Evolutionary conservation across 73 alveolate genomes (phyloP), one percentile per base, ranked within the genome.

Genomic region (Tetrahymena borealis): DNA sequence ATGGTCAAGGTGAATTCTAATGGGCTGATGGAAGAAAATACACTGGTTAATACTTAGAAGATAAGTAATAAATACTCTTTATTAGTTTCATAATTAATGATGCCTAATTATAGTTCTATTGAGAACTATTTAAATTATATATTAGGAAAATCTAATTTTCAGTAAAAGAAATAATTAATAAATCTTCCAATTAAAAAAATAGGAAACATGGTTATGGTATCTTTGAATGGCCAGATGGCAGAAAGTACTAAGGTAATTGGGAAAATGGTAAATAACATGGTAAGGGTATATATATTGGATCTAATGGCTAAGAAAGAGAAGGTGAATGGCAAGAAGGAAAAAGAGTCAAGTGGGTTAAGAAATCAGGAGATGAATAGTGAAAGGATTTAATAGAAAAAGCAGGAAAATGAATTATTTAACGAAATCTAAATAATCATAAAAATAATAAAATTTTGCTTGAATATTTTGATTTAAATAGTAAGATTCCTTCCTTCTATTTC

Each of bases 271-370:
- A 90, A 78, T 94, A 96, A 79, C 92, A 94, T 18, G 98, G 98
- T 20, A 40, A 78, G 39, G 98, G 98, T 11, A 92, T 37, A 36
- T 94, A 91, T 79, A 92, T 40, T 36, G 95, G 96, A 93, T 91
- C 97, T 39, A 97, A 96, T 94, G 98, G 98, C 90, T 90, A 96
- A 40, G 91, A 60, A 38, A 95, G 94, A 90, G 96, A 95, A 24
- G 98, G 98, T 33, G 94, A 93, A 91, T 96, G 98, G 98, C 39
- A 41, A 38, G 91, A 94, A 31, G 98, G 97, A 31, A 95, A 95
- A 90, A 60, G 85, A 60, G 85, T 60, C 28, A 60, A 60, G 28
- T 60, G 85, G 85, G 28, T 60, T 35, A 60, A 60, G 28, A 60
- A 60, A 60, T 8, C 2, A 60, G 85, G 85, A 20, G 85, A 60